These are phyloP conservation scores for Filobasidium floriforme DNA, from an alignment of 768 basidiomycete genomes.

Conservation along the genomic window DNA sequence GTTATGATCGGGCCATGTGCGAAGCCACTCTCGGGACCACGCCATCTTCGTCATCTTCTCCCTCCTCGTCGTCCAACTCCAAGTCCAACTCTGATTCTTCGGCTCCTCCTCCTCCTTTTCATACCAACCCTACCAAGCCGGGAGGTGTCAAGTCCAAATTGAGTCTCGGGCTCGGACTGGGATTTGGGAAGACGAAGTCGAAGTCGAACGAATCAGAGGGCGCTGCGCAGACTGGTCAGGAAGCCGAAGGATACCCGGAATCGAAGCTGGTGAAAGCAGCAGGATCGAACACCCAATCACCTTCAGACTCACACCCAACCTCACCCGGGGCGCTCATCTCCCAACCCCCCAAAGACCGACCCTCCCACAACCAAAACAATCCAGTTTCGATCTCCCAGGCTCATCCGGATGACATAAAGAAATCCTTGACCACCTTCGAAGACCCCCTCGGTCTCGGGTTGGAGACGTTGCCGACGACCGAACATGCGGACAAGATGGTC, in stretches of 20 bases:
- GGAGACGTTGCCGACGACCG: neutral
- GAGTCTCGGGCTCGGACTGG: no score
- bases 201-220: no score
- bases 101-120: neutral
- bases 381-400: no score
- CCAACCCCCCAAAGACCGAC: no score
- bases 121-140: no score
- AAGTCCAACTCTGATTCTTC: neutral
- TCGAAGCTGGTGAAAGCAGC: neutral
- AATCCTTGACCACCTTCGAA: neutral
- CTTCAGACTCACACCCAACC: neutral
- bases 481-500: slow-evolving; percentile 8
- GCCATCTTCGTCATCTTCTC: no score
- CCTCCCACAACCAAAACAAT: no score
- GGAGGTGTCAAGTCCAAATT: no score
- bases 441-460: neutral
- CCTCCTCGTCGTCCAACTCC: no score
- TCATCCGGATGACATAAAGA: neutral
- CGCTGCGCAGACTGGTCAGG: no score
- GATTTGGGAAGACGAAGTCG: no score
- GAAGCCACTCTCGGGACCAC: neutral
- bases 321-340: neutral
- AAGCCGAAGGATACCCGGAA: no score
- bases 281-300: neutral
- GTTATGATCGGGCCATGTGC: slow-evolving; percentile 1